Evolutionary conservation across 768 basidiomycete species (phyloP).

Genomic region (Mycena vitilis): DNA sequence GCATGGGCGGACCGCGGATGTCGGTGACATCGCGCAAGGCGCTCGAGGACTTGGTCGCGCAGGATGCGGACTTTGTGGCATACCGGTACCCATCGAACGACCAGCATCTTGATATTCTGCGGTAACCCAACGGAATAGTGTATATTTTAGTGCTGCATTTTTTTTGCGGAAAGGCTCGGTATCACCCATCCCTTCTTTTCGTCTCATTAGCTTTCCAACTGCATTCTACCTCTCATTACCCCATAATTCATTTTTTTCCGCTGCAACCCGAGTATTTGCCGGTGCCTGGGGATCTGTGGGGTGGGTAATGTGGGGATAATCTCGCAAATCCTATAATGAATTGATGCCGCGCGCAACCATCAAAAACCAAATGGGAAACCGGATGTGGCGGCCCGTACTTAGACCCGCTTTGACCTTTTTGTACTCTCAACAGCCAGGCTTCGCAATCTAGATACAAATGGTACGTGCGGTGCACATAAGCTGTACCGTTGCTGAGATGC

Average conservation of each 20-base stretch:
- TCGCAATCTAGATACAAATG: conserved; percentile 3
- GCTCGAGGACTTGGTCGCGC: conserved; percentile 84
- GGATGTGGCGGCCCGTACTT: background rate
- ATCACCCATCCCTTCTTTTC: conserved; percentile 3
- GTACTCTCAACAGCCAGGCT: background rate
- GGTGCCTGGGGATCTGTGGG: background rate
- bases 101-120: conserved; percentile 73
- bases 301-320: background rate
- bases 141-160: conserved; percentile 28
- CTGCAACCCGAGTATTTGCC: background rate
- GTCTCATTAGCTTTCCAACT: conserved; percentile 36
- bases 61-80: conserved; percentile 86
- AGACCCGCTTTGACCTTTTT: conserved; percentile 4
- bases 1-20: conserved; percentile 59
- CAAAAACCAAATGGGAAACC: too few relatives aligned
- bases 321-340: too few relatives aligned
- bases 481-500: background rate
- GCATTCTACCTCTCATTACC: conserved; percentile 38
- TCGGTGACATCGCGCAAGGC: conserved; percentile 77
- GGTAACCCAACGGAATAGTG: conserved; percentile 44
- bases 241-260: conserved; percentile 10
- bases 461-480: background rate
- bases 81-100: conserved; percentile 88
- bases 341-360: too few relatives aligned
- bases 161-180: conserved; percentile 18